Evolutionary conservation across 805 yeast species (phyloP).

Genomic region (Naumovozyma castellii): DNA sequence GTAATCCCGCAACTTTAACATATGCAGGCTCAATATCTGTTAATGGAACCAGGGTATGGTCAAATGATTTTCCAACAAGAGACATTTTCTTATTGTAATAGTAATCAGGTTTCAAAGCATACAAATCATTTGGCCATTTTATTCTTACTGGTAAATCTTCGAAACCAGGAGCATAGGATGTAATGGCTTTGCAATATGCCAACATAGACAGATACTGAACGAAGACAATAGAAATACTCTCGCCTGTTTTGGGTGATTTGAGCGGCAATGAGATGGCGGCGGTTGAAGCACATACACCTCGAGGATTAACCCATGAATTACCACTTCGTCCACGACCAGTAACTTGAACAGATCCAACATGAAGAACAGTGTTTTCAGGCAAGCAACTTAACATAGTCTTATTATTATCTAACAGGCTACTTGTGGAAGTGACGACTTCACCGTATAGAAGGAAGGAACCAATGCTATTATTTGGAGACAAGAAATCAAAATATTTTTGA

Average conservation of each 20-base stretch:
- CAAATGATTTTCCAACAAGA: constrained; percentile 15
- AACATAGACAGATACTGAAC: constrained; percentile 77
- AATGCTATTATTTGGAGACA: constrained; percentile 31
- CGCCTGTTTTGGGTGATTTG: constrained; percentile 35
- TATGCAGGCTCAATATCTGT: constrained; percentile 55
- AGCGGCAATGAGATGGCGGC: constrained; percentile 47
- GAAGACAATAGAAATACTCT: constrained; percentile 60
- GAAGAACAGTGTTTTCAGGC: constrained; percentile 23
- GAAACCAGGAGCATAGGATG: constrained; percentile 51
- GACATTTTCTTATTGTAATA: constrained; percentile 27
- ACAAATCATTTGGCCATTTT: constrained; percentile 97
- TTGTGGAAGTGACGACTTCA: constrained; percentile 87
- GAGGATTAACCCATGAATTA: constrained; percentile 90
- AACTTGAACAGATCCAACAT: constrained; percentile 72
- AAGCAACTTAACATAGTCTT: constrained; percentile 45
- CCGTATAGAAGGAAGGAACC: constrained; percentile 68
- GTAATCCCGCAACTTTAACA: constrained; percentile 72
- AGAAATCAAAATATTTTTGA: constrained; percentile 38
- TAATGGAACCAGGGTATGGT: constrained; percentile 30
- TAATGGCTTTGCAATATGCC: constrained; percentile 72
- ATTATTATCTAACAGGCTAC: constrained; percentile 67
- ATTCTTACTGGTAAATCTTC: constrained; percentile 68
- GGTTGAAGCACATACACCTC: constrained; percentile 82
- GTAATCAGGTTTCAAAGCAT: constrained; percentile 58
- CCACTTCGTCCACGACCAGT: constrained; percentile 93